Percentiles rank a stretch among this genome's conserved stretches.
phyloP scores from a whole-genome alignment of 768 basidiomycete genomes.

The Mycena albidolilacea region DNA sequence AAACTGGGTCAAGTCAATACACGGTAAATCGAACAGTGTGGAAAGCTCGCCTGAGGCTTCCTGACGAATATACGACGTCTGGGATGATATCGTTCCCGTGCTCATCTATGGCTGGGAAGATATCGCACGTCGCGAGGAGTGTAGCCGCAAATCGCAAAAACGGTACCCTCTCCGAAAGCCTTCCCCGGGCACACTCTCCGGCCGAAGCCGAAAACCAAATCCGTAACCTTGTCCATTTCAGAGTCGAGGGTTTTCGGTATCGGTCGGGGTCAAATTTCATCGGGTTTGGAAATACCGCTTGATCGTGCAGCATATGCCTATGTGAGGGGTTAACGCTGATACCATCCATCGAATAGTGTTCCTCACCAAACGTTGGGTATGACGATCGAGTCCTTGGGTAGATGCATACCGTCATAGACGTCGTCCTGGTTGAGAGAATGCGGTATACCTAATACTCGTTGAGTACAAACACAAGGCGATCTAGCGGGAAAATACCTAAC shows the following conservation, averaged over 20 bases:
- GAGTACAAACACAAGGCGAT: not conserved
- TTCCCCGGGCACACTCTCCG: slow-evolving; percentile 34
- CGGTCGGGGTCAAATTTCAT: slow-evolving; percentile 48
- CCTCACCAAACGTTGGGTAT: slow-evolving; percentile 26
- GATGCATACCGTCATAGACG: slow-evolving; percentile 28
- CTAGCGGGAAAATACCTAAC: too few species aligned
- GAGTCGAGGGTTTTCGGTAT: slow-evolving; percentile 33
- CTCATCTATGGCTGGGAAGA: not conserved
- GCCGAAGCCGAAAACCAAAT: slow-evolving; percentile 39
- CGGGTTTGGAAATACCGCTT: slow-evolving; percentile 44
- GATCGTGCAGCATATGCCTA: slow-evolving; percentile 32
- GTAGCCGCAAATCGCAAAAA: slow-evolving; percentile 24
- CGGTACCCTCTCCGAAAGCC: slow-evolving; percentile 12
- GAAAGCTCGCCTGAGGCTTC: too few species aligned
- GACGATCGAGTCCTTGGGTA: slow-evolving; percentile 26
- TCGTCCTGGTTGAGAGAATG: slow-evolving; percentile 24
- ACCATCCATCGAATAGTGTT: not conserved
- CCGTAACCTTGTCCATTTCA: slow-evolving; percentile 29
- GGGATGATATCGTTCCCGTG: too few species aligned
- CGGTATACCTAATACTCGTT: not conserved
- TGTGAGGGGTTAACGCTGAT: not conserved
- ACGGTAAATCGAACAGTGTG: too few species aligned
- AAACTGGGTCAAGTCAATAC: too few species aligned
- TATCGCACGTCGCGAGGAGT: slow-evolving; percentile 12
- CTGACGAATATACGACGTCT: too few species aligned